Evolutionary conservation across 2,329 filamentous ascomycete species (phyloP).

Genomic region (Trichoderma afroharzianum): DNA sequence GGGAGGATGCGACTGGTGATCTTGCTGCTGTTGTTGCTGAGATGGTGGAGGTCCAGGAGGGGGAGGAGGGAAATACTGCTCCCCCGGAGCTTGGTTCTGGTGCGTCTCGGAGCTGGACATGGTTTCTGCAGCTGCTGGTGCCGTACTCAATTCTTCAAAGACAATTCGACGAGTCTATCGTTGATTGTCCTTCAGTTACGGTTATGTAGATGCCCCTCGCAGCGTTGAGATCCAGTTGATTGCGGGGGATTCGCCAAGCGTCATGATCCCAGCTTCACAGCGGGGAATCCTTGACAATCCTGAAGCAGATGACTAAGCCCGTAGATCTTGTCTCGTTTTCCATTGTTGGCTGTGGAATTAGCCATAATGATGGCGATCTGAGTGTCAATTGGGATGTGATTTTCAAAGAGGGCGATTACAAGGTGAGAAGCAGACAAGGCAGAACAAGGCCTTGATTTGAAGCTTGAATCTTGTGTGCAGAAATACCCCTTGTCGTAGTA

Average conservation of each 20-base stretch:
- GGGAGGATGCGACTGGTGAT: neutral
- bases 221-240: neutral
- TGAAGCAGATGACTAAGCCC: slow-evolving; percentile 2
- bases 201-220: neutral
- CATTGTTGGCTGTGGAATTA: neutral
- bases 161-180: neutral
- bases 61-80: slow-evolving; percentile 12
- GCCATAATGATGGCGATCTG: neutral
- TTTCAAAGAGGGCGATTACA: neutral
- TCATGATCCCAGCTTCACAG: slow-evolving; percentile 9
- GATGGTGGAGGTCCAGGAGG: neutral
- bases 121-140: neutral
- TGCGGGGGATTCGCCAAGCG: neutral
- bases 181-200: neutral
- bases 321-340: neutral
- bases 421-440: neutral
- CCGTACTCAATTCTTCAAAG: neutral
- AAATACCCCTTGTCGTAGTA: neutral
- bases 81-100: neutral
- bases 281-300: neutral
- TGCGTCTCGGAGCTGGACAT: slow-evolving; percentile 8
- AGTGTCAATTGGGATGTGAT: neutral
- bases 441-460: neutral
- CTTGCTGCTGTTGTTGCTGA: neutral
- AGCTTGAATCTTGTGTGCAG: neutral